Percentiles rank a stretch among this genome's conserved stretches.
Conservation (phyloP, 495 filamentous ascomycete species). For the Tuber calosporum region DNA sequence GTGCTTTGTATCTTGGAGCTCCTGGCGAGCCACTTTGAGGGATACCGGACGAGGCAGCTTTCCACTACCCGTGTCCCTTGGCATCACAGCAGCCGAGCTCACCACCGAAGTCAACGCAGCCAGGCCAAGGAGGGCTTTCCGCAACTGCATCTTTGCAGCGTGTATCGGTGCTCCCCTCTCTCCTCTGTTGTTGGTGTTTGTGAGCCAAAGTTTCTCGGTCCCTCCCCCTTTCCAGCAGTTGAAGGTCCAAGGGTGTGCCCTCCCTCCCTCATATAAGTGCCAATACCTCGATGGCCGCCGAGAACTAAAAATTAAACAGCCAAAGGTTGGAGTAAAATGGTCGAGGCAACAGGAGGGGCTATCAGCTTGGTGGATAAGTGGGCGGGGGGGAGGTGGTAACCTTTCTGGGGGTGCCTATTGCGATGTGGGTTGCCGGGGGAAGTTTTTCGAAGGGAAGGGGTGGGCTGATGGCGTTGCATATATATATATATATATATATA, state of each 20-base stretch:
- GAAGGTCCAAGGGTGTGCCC: neutral
- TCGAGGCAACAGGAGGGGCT: neutral
- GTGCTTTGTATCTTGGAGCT: conserved; percentile 30
- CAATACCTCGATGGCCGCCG: neutral
- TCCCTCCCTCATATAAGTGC: neutral
- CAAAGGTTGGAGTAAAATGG: neutral
- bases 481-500: neutral
- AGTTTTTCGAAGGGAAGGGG: neutral
- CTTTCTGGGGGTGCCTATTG: neutral
- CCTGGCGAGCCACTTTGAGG: neutral
- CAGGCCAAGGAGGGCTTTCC: conserved; percentile 16
- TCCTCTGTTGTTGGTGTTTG: neutral
- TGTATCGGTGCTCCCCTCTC: neutral
- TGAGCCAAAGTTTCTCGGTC: neutral
- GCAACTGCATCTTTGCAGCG: conserved; percentile 19
- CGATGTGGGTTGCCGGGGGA: neutral
- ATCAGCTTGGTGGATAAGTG: neutral
- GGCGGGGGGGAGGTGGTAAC: neutral
- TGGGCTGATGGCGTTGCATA: neutral
- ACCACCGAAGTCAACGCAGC: conserved; percentile 24
- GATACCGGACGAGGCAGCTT: neutral
- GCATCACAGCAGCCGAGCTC: conserved; percentile 12
- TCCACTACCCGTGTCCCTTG: neutral
- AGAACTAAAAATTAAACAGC: neutral
- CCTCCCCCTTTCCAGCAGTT: neutral